Evolutionary conservation across 768 basidiomycete genomes (phyloP), one percentile per base, ranked within the genome.

Genomic region (Trametes coccinea): DNA sequence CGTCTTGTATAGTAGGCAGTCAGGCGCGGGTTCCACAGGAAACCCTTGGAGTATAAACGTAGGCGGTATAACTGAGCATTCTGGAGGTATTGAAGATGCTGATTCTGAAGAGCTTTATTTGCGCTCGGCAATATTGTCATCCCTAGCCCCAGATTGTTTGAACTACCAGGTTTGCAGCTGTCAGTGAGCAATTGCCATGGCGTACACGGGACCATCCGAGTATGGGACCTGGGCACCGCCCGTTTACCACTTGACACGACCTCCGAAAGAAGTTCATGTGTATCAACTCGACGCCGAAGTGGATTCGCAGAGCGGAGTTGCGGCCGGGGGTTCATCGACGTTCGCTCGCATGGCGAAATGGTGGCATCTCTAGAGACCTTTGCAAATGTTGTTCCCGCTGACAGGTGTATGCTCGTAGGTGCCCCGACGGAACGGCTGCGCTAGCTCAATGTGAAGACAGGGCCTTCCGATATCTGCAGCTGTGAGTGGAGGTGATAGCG

Each of bases 401-500:
- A 29, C 31, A 33, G 4, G 16, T 31, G 31, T 13, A 27, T 34
- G 16, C 49, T 30, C 39, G 43, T 57, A 95, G 92, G 87, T 90
- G 83, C 65, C 81, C 84, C 11, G 92, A 95, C 67, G 92, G 91
- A 0, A 84, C 87, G 2, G 79, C 78, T 13, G 74, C 87, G 0
- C 78, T 96, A 10, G 77, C 83, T 0, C 84, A 88, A 40, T 87
- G 85, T 65, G 93, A 96, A 72, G 84, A 92, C 65, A 75, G 87
- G 27, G 77, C 80, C 0, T 80, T 92, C 45, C 84, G 87, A 44
- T 66, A 84, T 27, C 82, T 84, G 46, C 61, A 78, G 33, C 62
- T 78, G 88, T 88, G 56, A 67, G 82, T 71, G 30, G 55, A 41
- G 52, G 45, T 64, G 41, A 27, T 37, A 9, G 56, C 50, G 34